These are phyloP conservation scores for Termitomyces sp. DNA, from an alignment of 768 basidiomycete species.

Conservation along the genomic window DNA sequence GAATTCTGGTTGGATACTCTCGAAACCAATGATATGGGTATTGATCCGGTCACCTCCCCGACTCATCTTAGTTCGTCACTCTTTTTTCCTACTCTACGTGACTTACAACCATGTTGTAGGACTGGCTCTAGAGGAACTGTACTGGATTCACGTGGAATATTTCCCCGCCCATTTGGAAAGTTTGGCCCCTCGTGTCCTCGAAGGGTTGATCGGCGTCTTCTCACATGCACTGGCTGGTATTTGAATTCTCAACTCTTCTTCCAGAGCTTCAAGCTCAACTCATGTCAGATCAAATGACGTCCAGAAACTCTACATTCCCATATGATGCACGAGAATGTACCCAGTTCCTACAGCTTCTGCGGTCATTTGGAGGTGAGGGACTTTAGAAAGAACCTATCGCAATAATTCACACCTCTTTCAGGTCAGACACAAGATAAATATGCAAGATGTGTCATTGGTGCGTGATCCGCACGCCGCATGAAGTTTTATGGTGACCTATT, in stretches of 20 bases:
- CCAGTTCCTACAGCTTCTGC: slow-evolving; percentile 49
- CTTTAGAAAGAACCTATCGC: background rate
- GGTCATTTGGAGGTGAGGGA: slow-evolving; percentile 39
- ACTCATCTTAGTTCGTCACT: slow-evolving; percentile 53
- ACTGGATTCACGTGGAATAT: slow-evolving; percentile 63
- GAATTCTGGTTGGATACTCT: slow-evolving; percentile 56
- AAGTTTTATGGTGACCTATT: slow-evolving; percentile 7
- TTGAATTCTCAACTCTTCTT: slow-evolving; percentile 12
- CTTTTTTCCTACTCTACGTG: background rate
- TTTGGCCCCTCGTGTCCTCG: slow-evolving; percentile 33
- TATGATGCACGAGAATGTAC: slow-evolving; percentile 47
- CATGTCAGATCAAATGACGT: slow-evolving; percentile 56
- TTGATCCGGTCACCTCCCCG: slow-evolving; percentile 44
- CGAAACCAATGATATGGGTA: slow-evolving; percentile 40
- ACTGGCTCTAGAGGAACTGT: slow-evolving; percentile 46
- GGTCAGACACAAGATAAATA: slow-evolving; percentile 41
- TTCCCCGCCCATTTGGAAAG: slow-evolving; percentile 55
- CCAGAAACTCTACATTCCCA: slow-evolving; percentile 57
- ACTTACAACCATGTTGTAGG: slow-evolving; percentile 30
- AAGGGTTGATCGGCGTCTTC: slow-evolving; percentile 53
- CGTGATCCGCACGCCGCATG: slow-evolving; percentile 11
- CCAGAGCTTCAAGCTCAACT: background rate
- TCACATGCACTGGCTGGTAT: slow-evolving; percentile 57
- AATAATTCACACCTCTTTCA: background rate
- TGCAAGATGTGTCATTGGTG: slow-evolving; percentile 43